Conservation (phyloP, 108 stramenopile genomes). For the Pseudonitzschia delicatissima region DNA sequence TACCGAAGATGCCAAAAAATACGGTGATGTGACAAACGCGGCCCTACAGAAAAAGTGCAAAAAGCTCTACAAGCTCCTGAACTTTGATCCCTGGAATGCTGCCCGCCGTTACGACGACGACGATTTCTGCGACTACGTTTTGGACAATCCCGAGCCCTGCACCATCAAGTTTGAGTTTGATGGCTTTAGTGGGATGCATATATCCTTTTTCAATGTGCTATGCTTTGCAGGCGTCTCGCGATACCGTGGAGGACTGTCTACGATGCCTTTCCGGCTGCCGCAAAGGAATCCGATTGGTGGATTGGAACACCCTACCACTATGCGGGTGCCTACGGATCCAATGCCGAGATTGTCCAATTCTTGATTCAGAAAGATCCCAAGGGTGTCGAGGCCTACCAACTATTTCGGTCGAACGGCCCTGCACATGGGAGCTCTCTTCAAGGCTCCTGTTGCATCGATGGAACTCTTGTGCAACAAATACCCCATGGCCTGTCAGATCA, state of each 20-base stretch:
- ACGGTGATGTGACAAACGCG: slow-evolving; percentile 26
- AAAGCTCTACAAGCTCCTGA: slow-evolving; percentile 31
- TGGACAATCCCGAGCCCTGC: slow-evolving; percentile 37
- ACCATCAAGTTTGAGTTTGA: slow-evolving; percentile 35
- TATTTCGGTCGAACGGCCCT: slow-evolving; percentile 35
- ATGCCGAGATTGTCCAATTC: slow-evolving; percentile 26
- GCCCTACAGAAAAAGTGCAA: slow-evolving; percentile 22
- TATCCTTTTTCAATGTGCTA: slow-evolving; percentile 44
- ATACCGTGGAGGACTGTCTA: slow-evolving; percentile 38
- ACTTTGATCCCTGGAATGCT: slow-evolving; percentile 43
- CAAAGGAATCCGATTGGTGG: slow-evolving; percentile 37
- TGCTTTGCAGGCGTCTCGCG: slow-evolving; percentile 38
- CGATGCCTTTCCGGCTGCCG: slow-evolving; percentile 34
- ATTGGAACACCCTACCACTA: slow-evolving; percentile 47
- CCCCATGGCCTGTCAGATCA: slow-evolving; percentile 22
- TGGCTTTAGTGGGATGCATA: slow-evolving; percentile 29
- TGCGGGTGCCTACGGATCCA: slow-evolving; percentile 35
- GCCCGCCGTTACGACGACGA: slow-evolving; percentile 32
- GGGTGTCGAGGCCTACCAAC: slow-evolving; percentile 22
- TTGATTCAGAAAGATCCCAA: slow-evolving; percentile 35
- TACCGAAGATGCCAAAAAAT: slow-evolving; percentile 28
- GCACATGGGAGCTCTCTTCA: slow-evolving; percentile 45
- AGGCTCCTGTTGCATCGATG: slow-evolving; percentile 23
- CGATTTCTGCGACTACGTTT: slow-evolving; percentile 34
- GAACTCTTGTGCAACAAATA: slow-evolving; percentile 25